Percentiles rank a stretch among this genome's conserved stretches.
Evolutionary conservation across 2,329 filamentous ascomycete species (phyloP).

Genomic region (Didymella exigua): DNA sequence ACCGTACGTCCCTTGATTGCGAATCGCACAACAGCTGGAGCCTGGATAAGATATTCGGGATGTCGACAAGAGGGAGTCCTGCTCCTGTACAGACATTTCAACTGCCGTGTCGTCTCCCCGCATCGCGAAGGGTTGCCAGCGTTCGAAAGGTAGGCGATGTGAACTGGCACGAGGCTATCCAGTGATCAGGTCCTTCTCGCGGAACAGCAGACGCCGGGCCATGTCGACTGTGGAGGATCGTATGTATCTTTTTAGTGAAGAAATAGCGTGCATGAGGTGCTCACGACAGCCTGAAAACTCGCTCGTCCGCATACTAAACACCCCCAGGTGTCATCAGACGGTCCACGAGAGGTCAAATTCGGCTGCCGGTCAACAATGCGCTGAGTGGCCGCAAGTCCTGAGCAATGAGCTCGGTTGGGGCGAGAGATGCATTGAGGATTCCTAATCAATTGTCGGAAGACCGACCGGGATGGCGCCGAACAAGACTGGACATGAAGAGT

Average conservation of each 20-base stretch:
- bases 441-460: not conserved
- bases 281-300: not conserved
- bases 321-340: not conserved
- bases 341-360: not conserved
- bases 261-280: too few species aligned
- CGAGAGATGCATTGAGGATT: not conserved
- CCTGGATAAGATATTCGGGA: too few species aligned
- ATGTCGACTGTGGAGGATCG: not conserved
- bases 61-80: not conserved
- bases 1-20: too few species aligned
- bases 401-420: not conserved
- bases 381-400: not conserved
- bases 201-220: not conserved
- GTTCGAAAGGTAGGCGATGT: not conserved
- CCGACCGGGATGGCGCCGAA: not conserved
- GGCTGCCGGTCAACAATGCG: not conserved
- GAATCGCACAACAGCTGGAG: too few species aligned
- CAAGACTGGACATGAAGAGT: too few species aligned
- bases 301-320: not conserved
- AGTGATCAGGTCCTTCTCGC: slow-evolving; percentile 4
- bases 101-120: not conserved
- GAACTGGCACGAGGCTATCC: not conserved
- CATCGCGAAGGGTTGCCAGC: not conserved
- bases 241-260: too few species aligned
- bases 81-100: not conserved